phyloP scores from a whole-genome alignment of 495 filamentous ascomycete genomes.

The Xylaria nigripes region DNA sequence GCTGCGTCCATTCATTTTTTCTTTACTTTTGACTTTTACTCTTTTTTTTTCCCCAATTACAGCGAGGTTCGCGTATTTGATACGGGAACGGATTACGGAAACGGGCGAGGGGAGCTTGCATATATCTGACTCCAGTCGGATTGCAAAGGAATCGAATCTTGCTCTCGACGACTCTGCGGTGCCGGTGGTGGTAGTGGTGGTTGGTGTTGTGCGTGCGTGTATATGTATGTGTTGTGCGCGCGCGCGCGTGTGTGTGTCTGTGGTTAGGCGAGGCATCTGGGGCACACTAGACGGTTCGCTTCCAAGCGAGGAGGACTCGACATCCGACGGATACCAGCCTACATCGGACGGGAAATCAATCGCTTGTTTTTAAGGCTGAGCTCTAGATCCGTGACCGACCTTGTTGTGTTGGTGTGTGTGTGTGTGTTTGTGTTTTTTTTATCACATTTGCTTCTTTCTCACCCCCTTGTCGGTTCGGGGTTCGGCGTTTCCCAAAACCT shows the following conservation, averaged over 20 bases:
- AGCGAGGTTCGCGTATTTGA: no score
- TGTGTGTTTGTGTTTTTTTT: no score
- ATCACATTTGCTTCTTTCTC: neutral
- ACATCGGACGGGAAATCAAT: neutral
- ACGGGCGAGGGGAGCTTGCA: neutral
- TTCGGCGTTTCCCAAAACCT: neutral
- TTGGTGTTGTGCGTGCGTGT: no score
- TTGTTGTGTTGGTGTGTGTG: neutral
- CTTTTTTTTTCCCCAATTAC: no score
- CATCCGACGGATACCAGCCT: constrained; percentile 3
- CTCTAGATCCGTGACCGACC: neutral
- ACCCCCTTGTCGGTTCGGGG: neutral
- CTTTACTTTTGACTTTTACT: no score
- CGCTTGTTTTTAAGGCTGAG: neutral
- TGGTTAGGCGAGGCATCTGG: neutral
- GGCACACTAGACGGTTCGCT: neutral
- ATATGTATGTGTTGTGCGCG: neutral
- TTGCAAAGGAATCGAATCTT: no score
- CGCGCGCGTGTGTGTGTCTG: neutral
- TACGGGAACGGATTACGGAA: no score
- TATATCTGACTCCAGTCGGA: neutral
- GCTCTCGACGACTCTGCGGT: neutral
- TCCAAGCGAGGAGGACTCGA: constrained; percentile 2
- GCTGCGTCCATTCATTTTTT: no score
- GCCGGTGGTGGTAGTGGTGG: no score